Evolutionary conservation across 2,329 filamentous ascomycete species (phyloP), one percentile per base, ranked within the genome.

Genomic region (Colletotrichum australisinense): DNA sequence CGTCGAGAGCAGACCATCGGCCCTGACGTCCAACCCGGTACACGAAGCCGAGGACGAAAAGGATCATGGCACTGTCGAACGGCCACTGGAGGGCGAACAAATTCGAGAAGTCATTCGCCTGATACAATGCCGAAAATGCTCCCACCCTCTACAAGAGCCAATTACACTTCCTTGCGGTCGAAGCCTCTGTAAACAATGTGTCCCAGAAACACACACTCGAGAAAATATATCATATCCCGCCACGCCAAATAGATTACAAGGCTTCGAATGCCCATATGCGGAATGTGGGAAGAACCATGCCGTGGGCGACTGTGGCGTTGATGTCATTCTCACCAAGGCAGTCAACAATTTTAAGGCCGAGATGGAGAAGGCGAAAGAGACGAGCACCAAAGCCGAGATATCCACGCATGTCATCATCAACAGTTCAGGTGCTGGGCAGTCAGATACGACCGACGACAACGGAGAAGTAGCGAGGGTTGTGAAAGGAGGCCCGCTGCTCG

Each of bases 141-240:
- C 92, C 4, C 86, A 85, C 56, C 92, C 93, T 1, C 85, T 97
- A 35, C 86, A 84, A 58, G 86, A 90, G 9, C 94, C 95, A 5
- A 87, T 95, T 69, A 93, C 93, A 0, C 85, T 98, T 5, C 95
- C 95, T 5, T 98, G 95, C 80, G 95, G 95, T 32, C 90, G 93
- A 78, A 92, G 92, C 12, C 82, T 97, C 12, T 98, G 95, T 83
- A 91, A 89, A 78, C 81, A 82, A 63, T 98, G 95, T 81, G 83
- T 97, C 1, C 95, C 95, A 1, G 83, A 89, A 59, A 83, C 91
- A 2, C 89, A 92, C 77, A 81, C 87, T 19, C 89, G 95, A 57
- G 85, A 86, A 60, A 91, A 94, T 74, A 93, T 97, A 71, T 93
- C 94, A 2, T 97, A 96, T 81, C 95, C 94, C 1, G 91, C 90